These are phyloP conservation scores for Fusarium guadeloupense DNA, from an alignment of 2,329 filamentous ascomycete species.

Conservation along the genomic window DNA sequence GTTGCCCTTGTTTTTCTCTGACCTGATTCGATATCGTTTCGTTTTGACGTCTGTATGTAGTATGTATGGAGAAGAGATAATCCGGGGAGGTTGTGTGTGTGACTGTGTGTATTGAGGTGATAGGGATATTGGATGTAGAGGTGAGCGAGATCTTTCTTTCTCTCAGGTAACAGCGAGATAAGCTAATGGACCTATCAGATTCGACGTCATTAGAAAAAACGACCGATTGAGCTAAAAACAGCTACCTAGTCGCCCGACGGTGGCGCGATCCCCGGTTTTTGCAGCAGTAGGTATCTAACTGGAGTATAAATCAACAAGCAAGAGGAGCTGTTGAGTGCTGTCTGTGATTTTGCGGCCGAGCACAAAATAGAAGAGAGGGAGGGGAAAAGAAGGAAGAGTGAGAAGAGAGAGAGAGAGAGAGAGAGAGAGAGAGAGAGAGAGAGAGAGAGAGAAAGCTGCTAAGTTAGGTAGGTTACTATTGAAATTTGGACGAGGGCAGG, in stretches of 20 bases:
- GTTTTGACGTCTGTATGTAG: not conserved
- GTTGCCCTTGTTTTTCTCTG: constrained; percentile 20
- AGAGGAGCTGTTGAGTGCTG: not conserved
- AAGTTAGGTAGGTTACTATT: not conserved
- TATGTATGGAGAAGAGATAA: constrained; percentile 16
- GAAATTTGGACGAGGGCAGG: constrained; percentile 15
- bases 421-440: constrained; percentile 7
- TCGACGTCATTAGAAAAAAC: constrained; percentile 57
- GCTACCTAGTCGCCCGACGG: constrained; percentile 23
- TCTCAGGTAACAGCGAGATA: constrained; percentile 66
- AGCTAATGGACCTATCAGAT: constrained; percentile 61
- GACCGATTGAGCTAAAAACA: constrained; percentile 22
- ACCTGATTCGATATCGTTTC: constrained; percentile 24
- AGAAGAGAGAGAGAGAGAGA: constrained; percentile 8
- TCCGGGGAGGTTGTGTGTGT: constrained; percentile 14
- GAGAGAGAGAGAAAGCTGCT: constrained; percentile 4
- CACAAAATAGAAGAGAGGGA: constrained; percentile 13
- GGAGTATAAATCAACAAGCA: not conserved
- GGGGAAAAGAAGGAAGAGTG: constrained; percentile 8
- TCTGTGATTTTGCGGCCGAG: constrained; percentile 11
- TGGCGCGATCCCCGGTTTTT: constrained; percentile 27
- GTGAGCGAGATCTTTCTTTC: constrained; percentile 18
- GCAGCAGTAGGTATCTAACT: constrained; percentile 8
- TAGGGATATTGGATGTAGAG: constrained; percentile 2
- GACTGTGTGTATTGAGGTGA: constrained; percentile 1